Evolutionary conservation across 2,329 filamentous ascomycete species (phyloP).

Genomic region (Aureobasidium subglaciale): DNA sequence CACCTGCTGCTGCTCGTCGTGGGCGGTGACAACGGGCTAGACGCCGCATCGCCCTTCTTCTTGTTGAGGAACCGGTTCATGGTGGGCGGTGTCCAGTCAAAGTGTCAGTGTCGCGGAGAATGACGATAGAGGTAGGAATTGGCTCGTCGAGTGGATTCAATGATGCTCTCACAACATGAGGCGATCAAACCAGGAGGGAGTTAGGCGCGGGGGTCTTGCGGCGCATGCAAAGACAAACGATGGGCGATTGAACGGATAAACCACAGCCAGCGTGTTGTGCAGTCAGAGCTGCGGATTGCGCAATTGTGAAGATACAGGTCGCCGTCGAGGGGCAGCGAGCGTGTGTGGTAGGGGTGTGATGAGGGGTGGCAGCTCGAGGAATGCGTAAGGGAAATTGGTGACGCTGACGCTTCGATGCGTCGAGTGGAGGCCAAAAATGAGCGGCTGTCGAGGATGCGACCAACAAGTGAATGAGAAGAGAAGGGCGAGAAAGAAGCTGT

Average conservation of each 20-base stretch:
- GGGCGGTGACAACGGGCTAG: conserved; percentile 16
- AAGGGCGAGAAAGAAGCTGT: no score
- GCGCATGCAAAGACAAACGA: conserved; percentile 12
- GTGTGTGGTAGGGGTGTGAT: not conserved
- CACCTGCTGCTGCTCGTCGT: conserved; percentile 29
- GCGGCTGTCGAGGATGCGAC: not conserved
- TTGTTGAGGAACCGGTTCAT: conserved; percentile 76
- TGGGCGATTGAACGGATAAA: not conserved
- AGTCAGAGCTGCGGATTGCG: not conserved
- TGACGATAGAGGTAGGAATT: not conserved
- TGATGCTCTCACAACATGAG: conserved; percentile 2
- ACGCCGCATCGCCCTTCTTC: conserved; percentile 54
- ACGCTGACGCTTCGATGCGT: not conserved
- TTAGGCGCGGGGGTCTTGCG: not conserved
- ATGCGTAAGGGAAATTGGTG: conserved; percentile 4
- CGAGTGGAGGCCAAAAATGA: conserved; percentile 3
- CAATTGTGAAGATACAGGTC: not conserved
- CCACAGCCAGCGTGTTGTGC: not conserved
- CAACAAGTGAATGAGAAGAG: not conserved
- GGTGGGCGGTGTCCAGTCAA: conserved; percentile 17
- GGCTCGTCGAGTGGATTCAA: not conserved
- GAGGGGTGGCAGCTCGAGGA: not conserved
- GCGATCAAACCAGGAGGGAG: conserved; percentile 4
- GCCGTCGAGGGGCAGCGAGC: conserved; percentile 6
- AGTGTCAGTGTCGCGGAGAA: not conserved